A percentile compares a stretch with the other conserved stretches of the same genome.
Evolutionary conservation across 2,329 filamentous ascomycete species (phyloP).

Genomic region (Pezicula carpinea): DNA sequence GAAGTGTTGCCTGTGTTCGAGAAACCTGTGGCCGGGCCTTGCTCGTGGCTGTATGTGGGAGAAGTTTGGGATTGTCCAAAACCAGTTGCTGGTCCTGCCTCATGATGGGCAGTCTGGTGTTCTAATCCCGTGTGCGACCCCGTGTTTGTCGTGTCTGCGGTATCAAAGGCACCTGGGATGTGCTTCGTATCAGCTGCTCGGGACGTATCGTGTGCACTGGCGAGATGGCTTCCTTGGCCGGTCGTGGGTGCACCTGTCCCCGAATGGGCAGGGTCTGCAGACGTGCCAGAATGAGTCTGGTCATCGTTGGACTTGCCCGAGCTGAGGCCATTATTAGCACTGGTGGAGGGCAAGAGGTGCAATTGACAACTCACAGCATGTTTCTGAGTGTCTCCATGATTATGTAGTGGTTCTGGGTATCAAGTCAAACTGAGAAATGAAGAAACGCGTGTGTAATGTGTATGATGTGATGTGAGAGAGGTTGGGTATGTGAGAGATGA

Average conservation of each 20-base stretch:
- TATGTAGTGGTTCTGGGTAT: constrained; percentile 7
- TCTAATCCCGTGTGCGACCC: not conserved
- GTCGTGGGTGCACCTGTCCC: not conserved
- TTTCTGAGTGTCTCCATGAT: constrained; percentile 30
- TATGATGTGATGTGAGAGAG: too few species aligned
- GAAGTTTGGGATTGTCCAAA: too few species aligned
- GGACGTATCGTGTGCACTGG: not conserved
- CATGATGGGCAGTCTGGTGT: not conserved
- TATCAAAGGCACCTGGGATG: not conserved
- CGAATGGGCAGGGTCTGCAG: not conserved
- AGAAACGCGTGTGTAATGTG: too few species aligned
- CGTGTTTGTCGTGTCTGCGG: not conserved
- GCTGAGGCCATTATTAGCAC: constrained; percentile 11
- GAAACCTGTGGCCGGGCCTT: not conserved
- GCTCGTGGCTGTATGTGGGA: not conserved
- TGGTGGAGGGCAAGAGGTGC: not conserved
- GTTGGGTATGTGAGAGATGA: too few species aligned
- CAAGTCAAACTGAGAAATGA: not conserved
- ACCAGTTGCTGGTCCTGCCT: not conserved
- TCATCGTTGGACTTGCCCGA: constrained; percentile 22
- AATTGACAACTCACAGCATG: constrained; percentile 20
- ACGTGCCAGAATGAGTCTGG: constrained; percentile 15
- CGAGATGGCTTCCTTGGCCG: constrained; percentile 3
- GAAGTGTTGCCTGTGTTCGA: not conserved
- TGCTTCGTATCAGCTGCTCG: not conserved